Base-by-base conservation (phyloP, 1,284 basidiomycete genomes). In the Marasmius fiardii region DNA sequence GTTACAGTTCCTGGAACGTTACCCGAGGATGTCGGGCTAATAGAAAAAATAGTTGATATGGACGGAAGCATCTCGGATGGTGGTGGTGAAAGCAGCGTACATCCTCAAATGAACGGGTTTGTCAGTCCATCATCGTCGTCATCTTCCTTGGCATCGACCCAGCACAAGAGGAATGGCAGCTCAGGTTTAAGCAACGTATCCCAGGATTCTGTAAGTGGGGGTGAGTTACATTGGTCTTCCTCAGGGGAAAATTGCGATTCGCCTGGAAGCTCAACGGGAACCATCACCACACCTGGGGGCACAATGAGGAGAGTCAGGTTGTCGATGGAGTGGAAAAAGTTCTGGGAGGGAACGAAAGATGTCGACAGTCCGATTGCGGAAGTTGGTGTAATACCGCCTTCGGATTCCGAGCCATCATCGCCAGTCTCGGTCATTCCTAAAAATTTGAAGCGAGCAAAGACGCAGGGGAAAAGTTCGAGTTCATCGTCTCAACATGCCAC, bases 1-100 rank as follows among this genome's bases (percentile, higher is more conserved):
- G 77, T 88, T n/a, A 74, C 81, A 3, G 79, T 90, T 43, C 87
- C 86, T 2, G 82, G 85, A n/a, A 78, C 79, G 3, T 80, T 86
- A 65, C 72, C 78, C 23, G 48, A 55, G 16, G 43, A 51, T 35
- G 47, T 7, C 18, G 50, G 52, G 20, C 20, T 35, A 2, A 44
- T 48, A 31, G 48, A 39, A 18, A 33, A 52, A 35, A 1, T 37
- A 7, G 39, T 26, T 34, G 43, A 34, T 31, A 12, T 41, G 28
- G 53, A 55, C 20, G 55, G 55, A 35, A 54, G 37, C 26, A 28
- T 53, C 3, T 58, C 52, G 10, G 49, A 55, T 20, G 37, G 52
- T 8, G n/a, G 48, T 24, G 16, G 50, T 14, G 21, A 28, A n/a
- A 43, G 21, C 3, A 26, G 16, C 11, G 39, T 48, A 10, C 44